Evolutionary conservation across 768 basidiomycete genomes (phyloP), one percentile per base, ranked within the genome.

Genomic region (Scleroderma citrinum): DNA sequence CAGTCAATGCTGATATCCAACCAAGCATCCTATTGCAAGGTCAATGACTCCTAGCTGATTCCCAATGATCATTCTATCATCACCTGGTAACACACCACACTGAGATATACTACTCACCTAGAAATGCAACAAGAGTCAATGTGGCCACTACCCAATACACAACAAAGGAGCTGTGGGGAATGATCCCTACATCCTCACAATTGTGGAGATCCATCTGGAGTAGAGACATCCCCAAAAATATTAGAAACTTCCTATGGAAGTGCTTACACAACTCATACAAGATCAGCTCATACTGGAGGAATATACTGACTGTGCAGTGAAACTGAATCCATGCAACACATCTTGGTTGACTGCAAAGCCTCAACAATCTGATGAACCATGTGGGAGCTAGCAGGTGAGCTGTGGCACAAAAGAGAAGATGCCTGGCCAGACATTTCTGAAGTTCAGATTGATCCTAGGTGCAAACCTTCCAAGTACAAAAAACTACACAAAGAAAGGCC

Each of bases 161-260:
- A 12, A 21, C 19, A 4, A 3, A 21, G 19, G 4, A 11, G 2
- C 16, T 39, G 20, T 21, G 20, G 17, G 16, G 12, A 3, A 17
- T 11, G 5, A 20, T n/a, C 16, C 37, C 37, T 16, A 4, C 37
- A 12, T 12, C 8, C 12, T 5, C 16, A 20, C 32, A 35, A 21
- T 12, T 56, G 0, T 56, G 55, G 52, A 49, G 34, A 24, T 40
- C 49, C 13, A 41, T 42, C 7, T 3, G 39, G 2, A 34, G 53
- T 36, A 48, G 47, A 14, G 50, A 52, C 40, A 46, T 58, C 0
- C 44, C 51, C 1, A 20, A 49, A 16, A 53, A 53, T 12, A 56
- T 56, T 7, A 19, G 49, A 7, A 47, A 53, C 44, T 58, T 58
- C 52, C 45, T 55, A 17, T 60, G 57, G 59, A 62, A 50, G 44